Evolutionary conservation across 371 early-diverging fungal species (phyloP), one percentile per base, ranked within the genome.

Genomic region (Mucor sp.): DNA sequence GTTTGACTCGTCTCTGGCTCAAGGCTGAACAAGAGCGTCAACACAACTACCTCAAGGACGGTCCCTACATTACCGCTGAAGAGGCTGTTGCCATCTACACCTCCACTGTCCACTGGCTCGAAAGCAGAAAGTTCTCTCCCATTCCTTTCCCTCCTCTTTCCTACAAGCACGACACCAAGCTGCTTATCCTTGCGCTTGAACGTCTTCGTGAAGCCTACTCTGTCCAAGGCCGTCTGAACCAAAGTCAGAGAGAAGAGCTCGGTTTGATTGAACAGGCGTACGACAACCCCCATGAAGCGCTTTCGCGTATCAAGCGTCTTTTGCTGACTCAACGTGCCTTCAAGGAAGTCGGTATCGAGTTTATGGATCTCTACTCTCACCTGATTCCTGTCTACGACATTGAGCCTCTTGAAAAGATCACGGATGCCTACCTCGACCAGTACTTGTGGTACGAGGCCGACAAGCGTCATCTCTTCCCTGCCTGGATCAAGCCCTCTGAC

Each of bases 1-100:
- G 99, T 71, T 85, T 99, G 55, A 97, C 99, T 9, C 96, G 99
- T 78, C 87, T 99, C 50, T 99, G 96, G 94, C 87, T 99, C 66
- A 99, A 99, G 89, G 96, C 99, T 7, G 99, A 99, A 81, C 99
- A 97, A 84, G 97, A 97, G 71, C 94, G 99, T 55, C 99, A 99
- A 84, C 95, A 95, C 85, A 95, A 95, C 80, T 99, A 99, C 82
- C 86, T 98, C 64, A 96, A 97, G 85, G 98, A 98, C 80, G 99
- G 99, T 60, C 99, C 99, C 12, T 98, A 97, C 73, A 92, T 98
- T 60, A 92, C 95, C 47, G 93, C 96, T 23, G 99, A 98, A 79
- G 99, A 98, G 74, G 99, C 95, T 55, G 97, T 99, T 47, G 97
- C 97, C 48, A 96, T 99, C 60, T 99, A 98, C 74, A 96, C 96